Evolutionary conservation across 139 green algal genomes (phyloP).

Genomic region (Chlorella vulgaris): DNA sequence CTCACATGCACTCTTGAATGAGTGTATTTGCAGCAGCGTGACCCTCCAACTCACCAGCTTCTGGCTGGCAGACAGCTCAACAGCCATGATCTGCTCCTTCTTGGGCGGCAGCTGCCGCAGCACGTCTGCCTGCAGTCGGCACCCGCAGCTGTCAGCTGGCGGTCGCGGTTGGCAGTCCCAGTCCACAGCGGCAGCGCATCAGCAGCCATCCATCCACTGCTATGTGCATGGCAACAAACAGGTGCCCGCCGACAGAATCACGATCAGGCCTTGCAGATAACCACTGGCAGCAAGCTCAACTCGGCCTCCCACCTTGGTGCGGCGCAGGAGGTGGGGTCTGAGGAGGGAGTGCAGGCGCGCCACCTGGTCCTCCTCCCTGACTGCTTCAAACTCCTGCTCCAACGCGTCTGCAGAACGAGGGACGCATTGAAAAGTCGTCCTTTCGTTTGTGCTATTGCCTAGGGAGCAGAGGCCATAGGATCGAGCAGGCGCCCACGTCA

Average conservation of each 20-base stretch:
- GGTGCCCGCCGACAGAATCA: too few relatives aligned
- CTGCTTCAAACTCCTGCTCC: not conserved
- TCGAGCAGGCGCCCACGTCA: too few relatives aligned
- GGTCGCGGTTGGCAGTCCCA: too few relatives aligned
- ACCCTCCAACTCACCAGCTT: not conserved
- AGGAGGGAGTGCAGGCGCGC: constrained; percentile 26
- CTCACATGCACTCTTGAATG: too few relatives aligned
- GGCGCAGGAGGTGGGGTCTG: constrained; percentile 27
- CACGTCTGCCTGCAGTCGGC: constrained; percentile 22
- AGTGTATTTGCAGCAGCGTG: too few relatives aligned
- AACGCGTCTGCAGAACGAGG: not conserved
- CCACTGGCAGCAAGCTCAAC: too few relatives aligned
- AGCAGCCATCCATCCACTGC: too few relatives aligned
- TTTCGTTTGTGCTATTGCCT: not conserved
- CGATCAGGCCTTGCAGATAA: too few relatives aligned
- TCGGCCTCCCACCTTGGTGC: too few relatives aligned
- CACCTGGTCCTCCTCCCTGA: constrained; percentile 14
- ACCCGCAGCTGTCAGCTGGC: too few relatives aligned
- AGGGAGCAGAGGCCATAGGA: not conserved
- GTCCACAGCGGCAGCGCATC: too few relatives aligned
- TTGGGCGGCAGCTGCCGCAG: constrained; percentile 22
- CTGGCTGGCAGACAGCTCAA: constrained; percentile 11
- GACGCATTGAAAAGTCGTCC: not conserved
- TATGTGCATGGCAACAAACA: too few relatives aligned
- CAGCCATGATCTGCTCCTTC: constrained; percentile 22